Evolutionary conservation across 345 rosid species (phyloP).

Genomic region (Diplotaxis tenuifolia): DNA sequence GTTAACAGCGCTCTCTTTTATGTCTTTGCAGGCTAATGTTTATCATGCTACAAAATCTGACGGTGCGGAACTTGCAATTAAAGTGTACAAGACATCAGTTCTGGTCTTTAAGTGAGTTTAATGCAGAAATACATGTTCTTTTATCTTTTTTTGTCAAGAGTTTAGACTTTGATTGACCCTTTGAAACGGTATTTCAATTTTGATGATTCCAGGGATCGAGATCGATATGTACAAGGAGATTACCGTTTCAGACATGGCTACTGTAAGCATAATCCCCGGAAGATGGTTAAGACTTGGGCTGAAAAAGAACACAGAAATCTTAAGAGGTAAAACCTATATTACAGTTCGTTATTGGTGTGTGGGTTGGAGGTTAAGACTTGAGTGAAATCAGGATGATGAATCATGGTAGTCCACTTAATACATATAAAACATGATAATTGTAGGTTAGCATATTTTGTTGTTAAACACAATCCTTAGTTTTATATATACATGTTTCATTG

Average conservation of each 20-base stretch:
- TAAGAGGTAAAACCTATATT: constrained; percentile 53
- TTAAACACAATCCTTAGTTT: background rate
- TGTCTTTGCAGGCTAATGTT: constrained; percentile 75
- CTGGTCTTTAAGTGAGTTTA: constrained; percentile 78
- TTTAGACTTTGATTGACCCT: background rate
- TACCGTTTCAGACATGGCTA: constrained; percentile 92
- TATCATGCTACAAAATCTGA: constrained; percentile 90
- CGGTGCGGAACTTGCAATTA: constrained; percentile 82
- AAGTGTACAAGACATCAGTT: constrained; percentile 92
- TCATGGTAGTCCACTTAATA: background rate
- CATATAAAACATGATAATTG: background rate
- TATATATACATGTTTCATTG: constrained; percentile 18
- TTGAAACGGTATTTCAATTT: background rate
- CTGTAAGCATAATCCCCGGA: constrained; percentile 92
- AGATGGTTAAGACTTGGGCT: constrained; percentile 99
- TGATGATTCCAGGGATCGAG: constrained; percentile 69
- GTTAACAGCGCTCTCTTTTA: background rate
- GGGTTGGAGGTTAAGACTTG: background rate
- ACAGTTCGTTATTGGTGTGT: background rate
- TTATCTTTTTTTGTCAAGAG: background rate
- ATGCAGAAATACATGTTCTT: background rate
- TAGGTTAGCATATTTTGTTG: background rate
- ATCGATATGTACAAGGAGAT: constrained; percentile 96
- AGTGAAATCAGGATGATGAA: background rate
- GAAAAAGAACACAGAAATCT: constrained; percentile 98